Conservation (phyloP, 1,139 yeast genomes). For the Protomyces macrosporus region DNA sequence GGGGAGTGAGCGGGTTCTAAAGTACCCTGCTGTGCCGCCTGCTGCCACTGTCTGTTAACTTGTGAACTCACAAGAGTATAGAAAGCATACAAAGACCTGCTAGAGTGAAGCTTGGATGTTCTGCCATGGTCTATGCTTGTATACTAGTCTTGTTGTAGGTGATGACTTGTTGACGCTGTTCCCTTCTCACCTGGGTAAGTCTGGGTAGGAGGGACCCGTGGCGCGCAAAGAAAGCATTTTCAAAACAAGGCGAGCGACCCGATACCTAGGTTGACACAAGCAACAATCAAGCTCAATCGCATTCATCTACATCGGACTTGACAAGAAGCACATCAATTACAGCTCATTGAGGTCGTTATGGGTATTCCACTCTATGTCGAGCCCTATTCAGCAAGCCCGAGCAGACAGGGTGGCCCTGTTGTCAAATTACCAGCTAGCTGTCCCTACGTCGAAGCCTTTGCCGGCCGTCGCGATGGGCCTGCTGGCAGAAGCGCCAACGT, state of each 20-base stretch:
- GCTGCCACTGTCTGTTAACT: slow-evolving; percentile 44
- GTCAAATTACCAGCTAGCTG: neutral
- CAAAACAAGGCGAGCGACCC: too few relatives aligned
- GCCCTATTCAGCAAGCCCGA: neutral
- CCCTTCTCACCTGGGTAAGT: too few relatives aligned
- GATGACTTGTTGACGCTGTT: too few relatives aligned
- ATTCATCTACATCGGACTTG: too few relatives aligned
- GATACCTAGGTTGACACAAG: too few relatives aligned
- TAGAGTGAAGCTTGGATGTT: slow-evolving; percentile 68
- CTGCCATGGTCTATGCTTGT: slow-evolving; percentile 9
- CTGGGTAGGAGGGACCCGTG: too few relatives aligned
- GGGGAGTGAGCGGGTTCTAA: slow-evolving; percentile 65
- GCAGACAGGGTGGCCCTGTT: neutral
- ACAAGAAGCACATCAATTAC: too few relatives aligned
- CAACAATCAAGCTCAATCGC: too few relatives aligned
- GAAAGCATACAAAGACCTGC: slow-evolving; percentile 49
- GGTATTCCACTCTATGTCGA: neutral
- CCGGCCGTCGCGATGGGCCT: neutral
- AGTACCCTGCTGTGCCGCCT: slow-evolving; percentile 70
- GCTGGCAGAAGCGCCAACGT: neutral
- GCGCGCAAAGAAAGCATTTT: too few relatives aligned
- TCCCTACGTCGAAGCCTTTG: neutral
- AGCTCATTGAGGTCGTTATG: neutral
- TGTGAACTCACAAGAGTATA: neutral
- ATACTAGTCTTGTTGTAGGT: neutral